Base-by-base conservation (phyloP, 805 yeast species). In the Babjeviella inositovora region DNA sequence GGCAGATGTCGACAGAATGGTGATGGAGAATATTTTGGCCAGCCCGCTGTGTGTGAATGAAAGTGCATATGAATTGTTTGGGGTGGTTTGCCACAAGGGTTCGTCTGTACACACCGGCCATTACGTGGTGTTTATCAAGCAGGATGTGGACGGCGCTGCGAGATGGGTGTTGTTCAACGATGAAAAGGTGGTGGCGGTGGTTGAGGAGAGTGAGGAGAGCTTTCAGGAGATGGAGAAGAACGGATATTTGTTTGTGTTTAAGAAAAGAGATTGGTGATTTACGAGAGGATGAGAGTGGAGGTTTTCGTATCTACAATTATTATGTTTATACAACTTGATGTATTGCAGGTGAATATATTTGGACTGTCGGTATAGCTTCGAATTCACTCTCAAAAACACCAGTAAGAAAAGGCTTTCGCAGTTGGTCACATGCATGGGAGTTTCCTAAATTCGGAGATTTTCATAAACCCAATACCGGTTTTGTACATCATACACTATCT, bases 91-190 rank as follows among this genome's bases (percentile, higher is more conserved):
- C 41, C 96, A 84, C 45, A 85, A 84, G 43, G 96, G 96, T 6
- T 57, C 70, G 2, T 75, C 93, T 8, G 75, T 81, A 2, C 94
- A 85, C 34, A 79, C 93, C 0, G 95, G 95, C 1, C 96, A 84
- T 43, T 84, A 84, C 44, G 95, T 85, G 19, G 79, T 73, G 1
- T 84, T 76, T 37, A 53, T 79, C 15, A 62, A 56, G 26, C 63
- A 66, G 28, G 25, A 23, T 2, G 27, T 45, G 3, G 50, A 51
- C 3, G 60, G 53, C 2, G 42, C 36, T 24, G 39, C 31, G 8
- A 50, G 55, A 25, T 82, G 93, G 93, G 73, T 75, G 2, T 51
- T 84, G 20, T 85, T 70, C 50, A 84, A 84, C 40, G 96, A 84
- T 41, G 96, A 84, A 36, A 82, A 81, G 45, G 92, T 84, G 3